Evolutionary conservation across 192 early-diverging fungal genomes (phyloP).

Genomic region (Backusella sp.): DNA sequence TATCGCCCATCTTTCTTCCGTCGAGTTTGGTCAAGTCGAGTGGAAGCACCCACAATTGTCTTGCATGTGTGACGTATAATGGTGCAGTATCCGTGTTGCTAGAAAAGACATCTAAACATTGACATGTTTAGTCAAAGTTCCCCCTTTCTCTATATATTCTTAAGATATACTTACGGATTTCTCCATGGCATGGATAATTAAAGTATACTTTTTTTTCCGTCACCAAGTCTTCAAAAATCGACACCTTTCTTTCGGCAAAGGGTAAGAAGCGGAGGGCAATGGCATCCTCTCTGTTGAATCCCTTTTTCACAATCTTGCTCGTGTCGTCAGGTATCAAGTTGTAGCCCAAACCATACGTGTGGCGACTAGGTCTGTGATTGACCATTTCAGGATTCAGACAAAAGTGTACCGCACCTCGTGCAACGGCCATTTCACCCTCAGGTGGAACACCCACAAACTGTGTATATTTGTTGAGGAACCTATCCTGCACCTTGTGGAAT

Average conservation of each 20-base stretch:
- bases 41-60: background rate
- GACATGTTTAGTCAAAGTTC: background rate
- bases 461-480: conserved; percentile 39
- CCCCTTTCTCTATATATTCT: too few species aligned
- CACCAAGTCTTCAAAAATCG: background rate
- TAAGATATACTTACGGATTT: background rate
- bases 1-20: background rate
- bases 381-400: conserved; percentile 31
- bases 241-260: background rate
- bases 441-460: conserved; percentile 42
- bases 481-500: conserved; percentile 31
- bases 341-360: background rate
- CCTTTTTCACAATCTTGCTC: background rate
- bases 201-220: background rate
- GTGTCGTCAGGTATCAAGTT: background rate
- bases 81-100: background rate
- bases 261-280: background rate
- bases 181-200: background rate
- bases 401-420: conserved; percentile 50
- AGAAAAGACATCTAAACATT: background rate
- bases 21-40: background rate
- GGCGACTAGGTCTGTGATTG: conserved; percentile 3
- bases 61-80: background rate
- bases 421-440: conserved; percentile 44
- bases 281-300: background rate